Base-by-base conservation (phyloP, 768 basidiomycete genomes). In the Leccinum incarnatum region DNA sequence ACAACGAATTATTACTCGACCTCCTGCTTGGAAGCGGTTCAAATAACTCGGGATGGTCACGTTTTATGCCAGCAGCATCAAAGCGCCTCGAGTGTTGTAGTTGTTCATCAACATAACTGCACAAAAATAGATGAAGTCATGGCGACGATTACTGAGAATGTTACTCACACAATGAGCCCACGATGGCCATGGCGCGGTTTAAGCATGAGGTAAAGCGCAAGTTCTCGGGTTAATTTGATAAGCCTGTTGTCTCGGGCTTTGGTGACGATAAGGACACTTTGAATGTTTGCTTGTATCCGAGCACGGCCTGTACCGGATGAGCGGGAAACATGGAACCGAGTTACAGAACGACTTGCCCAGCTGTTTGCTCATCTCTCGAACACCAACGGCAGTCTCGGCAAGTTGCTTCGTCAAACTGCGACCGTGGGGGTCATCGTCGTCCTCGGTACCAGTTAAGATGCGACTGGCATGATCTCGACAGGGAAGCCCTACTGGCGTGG, bases 311-410 rank as follows among this genome's bases (percentile, higher is more conserved):
- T 49, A 25, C n/a, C 37, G 23, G 11, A 58, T 60, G 63, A 70
- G 60, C 23, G 53, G 36, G 51, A 34, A 40, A 50, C 36, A 29
- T 52, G 42, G 52, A 46, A 51, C 54, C 36, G 34, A 12, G 17
- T 51, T 30, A 55, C 37, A 54, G 46, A 51, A 62, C 36, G 29
- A 76, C 81, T 68, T 65, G 93, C 96, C 97, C 17, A 99, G 87
- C 73, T 96, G 93, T 74, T 96, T 96, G 84, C 94, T 96, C 94
- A 98, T 95, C 76, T 99, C 97, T 51, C 97, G 83, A 11, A 99
- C 97, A 40, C 94, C 91, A 12, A 94, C 92, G 17, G 97, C 97
- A 19, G 97, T 99, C 77, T 96, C 96, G 8, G 96, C 97, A 14
- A 99, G 81, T 65, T 95, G 93, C 69, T 84, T 88, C 6, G 97